phyloP scores from a whole-genome alignment of 305 asterid species.

The Fraxinus sp. region DNA sequence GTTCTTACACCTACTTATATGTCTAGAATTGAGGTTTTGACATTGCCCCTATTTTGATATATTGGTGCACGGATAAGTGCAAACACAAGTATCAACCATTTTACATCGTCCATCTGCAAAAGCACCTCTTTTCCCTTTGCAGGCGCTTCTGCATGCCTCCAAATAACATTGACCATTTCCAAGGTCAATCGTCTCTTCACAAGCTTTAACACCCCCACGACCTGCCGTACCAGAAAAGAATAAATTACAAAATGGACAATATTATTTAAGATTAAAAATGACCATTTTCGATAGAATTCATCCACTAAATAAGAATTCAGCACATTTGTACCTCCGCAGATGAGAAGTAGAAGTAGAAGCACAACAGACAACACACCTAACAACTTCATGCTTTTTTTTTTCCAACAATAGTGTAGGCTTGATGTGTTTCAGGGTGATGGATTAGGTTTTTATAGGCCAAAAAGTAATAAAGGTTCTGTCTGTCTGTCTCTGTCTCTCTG shows the following conservation, averaged over 20 bases:
- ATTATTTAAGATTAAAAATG: no score
- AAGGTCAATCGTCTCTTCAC: neutral
- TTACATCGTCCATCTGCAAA: neutral
- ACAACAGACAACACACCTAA: neutral
- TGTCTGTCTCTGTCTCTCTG: no score
- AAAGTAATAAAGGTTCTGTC: no score
- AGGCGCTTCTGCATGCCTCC: neutral
- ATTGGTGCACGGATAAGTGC: no score
- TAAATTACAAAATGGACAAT: neutral
- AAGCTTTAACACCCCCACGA: neutral
- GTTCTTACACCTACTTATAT: neutral
- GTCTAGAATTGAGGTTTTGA: no score
- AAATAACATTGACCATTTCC: neutral
- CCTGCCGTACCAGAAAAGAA: neutral
- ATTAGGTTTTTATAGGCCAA: neutral
- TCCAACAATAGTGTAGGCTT: neutral
- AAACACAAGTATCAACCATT: neutral
- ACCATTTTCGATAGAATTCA: neutral
- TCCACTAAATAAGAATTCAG: neutral
- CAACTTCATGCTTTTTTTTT: neutral
- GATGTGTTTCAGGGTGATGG: neutral
- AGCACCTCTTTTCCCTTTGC: neutral
- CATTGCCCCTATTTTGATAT: no score
- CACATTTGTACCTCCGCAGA: neutral
- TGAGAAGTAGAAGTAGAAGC: neutral